Evolutionary conservation across 257 asterid genomes (phyloP), one percentile per base, ranked within the genome.

Genomic region (Gentiana dahurica): DNA sequence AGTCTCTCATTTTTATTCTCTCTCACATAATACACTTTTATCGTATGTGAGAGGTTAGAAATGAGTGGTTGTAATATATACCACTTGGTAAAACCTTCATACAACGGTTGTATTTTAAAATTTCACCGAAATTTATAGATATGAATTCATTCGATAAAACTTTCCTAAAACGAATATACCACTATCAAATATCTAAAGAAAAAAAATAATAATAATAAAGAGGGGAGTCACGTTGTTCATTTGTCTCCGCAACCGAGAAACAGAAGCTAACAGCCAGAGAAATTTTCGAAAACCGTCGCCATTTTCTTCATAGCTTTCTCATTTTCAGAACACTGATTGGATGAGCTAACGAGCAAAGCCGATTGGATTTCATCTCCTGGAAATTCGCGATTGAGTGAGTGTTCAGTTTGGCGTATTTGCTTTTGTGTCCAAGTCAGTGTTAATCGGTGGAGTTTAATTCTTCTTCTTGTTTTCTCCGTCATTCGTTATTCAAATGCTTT

Each of bases 381-480:
- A 50, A 50, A 51, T 3, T 44, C 32, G 46, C 9, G 12, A 13
- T 24, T 38, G 9, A 50, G 36, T 9, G 12, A 7, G 15, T 51
- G 35, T 5, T 12, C 3, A 64, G 53, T 62, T 51, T 59, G 50
- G 46, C 34, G 13, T 36, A 12, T 52, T 52, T 41, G 36, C 65
- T 15, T 11, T 24, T 46, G 5, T 10, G 71, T 62, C 60, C 15
- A 2, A 13, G 34, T 0, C 59, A 34, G 48, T 54, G 49, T 47
- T 60, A 61, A 47, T 60, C 66, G 61, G 71, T 66, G 2, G 24
- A 53, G 66, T 66, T 53, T 61, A 49, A n/a, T 24, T 24, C 24
- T 24, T 24, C 59, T 57, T 39, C 24, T 13, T 61, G 24, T 36
- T 55, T 2, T 8, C 46, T 41, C 46, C 46, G 46, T 10, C 46